Evolutionary conservation across 179 eudicot genomes (phyloP), one percentile per base, ranked within the genome.

Genomic region (Amaranthus tricolor): DNA sequence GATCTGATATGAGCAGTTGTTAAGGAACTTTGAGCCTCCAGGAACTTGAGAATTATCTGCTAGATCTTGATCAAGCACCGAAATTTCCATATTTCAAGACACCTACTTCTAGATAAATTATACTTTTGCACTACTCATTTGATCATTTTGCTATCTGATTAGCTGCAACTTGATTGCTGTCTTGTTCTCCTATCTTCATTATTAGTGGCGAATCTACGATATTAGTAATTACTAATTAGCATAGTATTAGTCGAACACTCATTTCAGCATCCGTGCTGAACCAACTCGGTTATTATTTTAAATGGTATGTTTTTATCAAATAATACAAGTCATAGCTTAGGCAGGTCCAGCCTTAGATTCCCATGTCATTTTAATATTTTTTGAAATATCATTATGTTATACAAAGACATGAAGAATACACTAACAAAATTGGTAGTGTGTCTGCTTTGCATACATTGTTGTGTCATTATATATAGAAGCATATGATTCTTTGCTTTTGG

Each of bases 401-500:
- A 44, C 57, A 17, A 55, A 69, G 16, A 70, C 9, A 49, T 19
- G 16, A 68, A 60, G 62, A 50, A 0, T 13, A 21, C 16, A 57
- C 16, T 66, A 48, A 31, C 58, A 77, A 31, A 20, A 50, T 40
- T 57, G n/a, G 9, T 21, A 54, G 43, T 49, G 43, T 49, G 13
- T 61, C 11, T 58, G 44, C 65, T n/a, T 59, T 69, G 62, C 59
- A 14, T 24, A 16, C 40, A 31, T 31, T 16, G 24, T 48, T 16
- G 73, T 49, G 55, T 51, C 60, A 68, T 45, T 55, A 67, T 65
- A 65, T 63, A 45, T 71, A 21, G n/a, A 66, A 59, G 70, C 69
- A 79, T 71, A 69, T 45, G 72, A 60, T 76, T 64, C 79, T 71
- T 31, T 71, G 57, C 71, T 62, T 79, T 58, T 70, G 19, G 20